Conservation (phyloP, 768 basidiomycete genomes). For the Jaapia argillacea region DNA sequence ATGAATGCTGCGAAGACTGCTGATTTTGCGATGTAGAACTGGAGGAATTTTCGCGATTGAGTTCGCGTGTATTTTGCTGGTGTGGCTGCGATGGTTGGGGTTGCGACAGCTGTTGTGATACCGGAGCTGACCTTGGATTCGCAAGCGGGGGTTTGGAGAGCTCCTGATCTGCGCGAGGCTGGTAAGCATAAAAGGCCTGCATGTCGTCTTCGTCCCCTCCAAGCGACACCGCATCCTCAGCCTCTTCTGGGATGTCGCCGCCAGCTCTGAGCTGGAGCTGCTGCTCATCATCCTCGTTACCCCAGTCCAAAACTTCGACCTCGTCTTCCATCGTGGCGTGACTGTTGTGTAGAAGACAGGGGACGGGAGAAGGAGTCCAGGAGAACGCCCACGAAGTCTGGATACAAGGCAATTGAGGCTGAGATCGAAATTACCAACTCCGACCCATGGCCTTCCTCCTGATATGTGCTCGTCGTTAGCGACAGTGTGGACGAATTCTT, state of each 20-base stretch:
- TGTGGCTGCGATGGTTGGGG: conserved; percentile 3
- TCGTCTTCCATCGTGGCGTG: background rate
- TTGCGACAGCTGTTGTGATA: background rate
- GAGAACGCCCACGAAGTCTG: background rate
- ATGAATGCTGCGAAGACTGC: conserved; percentile 9
- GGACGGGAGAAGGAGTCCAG: background rate
- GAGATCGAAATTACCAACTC: too few species aligned
- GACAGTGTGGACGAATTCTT: background rate
- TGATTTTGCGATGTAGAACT: background rate
- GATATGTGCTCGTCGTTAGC: background rate
- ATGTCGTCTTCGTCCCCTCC: conserved; percentile 1
- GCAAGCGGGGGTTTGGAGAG: conserved; percentile 7
- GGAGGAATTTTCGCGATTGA: conserved; percentile 13
- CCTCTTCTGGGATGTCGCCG: background rate
- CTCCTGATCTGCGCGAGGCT: conserved; percentile 23
- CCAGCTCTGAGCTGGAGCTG: background rate
- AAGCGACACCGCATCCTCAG: background rate
- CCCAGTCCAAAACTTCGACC: background rate
- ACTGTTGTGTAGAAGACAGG: background rate
- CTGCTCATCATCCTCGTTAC: background rate
- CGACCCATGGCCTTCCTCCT: too few species aligned
- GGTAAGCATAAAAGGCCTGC: conserved; percentile 29
- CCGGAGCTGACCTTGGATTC: conserved; percentile 10
- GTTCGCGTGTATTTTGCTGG: conserved; percentile 8
- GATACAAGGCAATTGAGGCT: too few species aligned